Evolutionary conservation across 768 basidiomycete genomes (phyloP).

Genomic region (Pulveroboletus sp.): DNA sequence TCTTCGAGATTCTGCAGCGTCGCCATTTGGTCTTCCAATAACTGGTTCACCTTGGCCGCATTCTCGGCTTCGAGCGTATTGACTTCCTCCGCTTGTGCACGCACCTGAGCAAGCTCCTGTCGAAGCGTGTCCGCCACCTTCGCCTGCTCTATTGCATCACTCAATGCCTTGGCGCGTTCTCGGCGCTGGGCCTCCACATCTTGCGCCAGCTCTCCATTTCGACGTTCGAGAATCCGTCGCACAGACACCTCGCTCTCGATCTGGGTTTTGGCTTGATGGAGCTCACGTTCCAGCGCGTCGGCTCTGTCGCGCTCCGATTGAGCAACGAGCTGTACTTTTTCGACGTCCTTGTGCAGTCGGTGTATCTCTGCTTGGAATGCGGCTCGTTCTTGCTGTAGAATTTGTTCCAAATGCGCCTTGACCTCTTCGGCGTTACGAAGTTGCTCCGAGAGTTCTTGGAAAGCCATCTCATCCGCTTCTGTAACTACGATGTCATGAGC

Average conservation of each 20-base stretch:
- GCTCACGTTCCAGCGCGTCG: constrained; percentile 57
- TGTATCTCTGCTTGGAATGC: constrained; percentile 53
- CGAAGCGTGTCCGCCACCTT: constrained; percentile 53
- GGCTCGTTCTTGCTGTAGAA: constrained; percentile 55
- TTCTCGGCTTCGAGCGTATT: constrained; percentile 63
- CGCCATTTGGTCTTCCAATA: constrained; percentile 74
- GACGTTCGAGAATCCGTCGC: constrained; percentile 58
- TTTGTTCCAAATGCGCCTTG: constrained; percentile 51
- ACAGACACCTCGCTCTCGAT: constrained; percentile 59
- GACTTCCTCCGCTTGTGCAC: constrained; percentile 60
- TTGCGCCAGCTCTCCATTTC: constrained; percentile 51
- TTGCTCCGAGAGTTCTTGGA: constrained; percentile 67
- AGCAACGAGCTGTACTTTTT: constrained; percentile 35
- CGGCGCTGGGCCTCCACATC: constrained; percentile 54
- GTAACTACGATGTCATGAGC: constrained; percentile 42
- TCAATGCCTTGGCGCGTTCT: constrained; percentile 52
- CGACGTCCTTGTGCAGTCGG: constrained; percentile 44
- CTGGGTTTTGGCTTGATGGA: constrained; percentile 58
- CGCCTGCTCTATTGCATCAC: constrained; percentile 66
- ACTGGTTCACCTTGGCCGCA: constrained; percentile 52
- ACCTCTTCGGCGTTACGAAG: constrained; percentile 56
- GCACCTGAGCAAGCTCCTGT: constrained; percentile 58
- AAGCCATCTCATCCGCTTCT: constrained; percentile 71
- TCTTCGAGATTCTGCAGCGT: constrained; percentile 69
- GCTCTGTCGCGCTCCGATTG: constrained; percentile 48